Base-by-base conservation (phyloP, 441 rosid genomes). In the Manihot esculenta region DNA sequence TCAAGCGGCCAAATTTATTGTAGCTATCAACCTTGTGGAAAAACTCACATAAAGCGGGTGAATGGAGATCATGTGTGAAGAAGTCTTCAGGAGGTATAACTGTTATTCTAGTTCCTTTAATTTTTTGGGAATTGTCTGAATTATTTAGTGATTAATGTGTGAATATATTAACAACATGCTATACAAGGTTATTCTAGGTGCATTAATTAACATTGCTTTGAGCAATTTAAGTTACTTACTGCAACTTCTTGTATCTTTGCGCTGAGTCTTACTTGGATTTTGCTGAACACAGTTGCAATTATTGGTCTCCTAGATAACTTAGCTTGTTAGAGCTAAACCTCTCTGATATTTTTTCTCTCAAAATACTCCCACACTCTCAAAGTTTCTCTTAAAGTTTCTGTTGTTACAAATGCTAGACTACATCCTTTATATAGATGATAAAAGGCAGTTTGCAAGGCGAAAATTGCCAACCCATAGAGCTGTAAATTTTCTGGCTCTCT, bases 11-110 rank as follows among this genome's bases (percentile, higher is more conserved):
- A 53, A 63, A 21, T 81, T 70, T 24, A 21, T 54, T 78, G 78
- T 78, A 95, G 99, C 80, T 95, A 68, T 84, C 87, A 56, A 91
- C 90, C n/a, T 86, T 95, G 74, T 95, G 99, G 98, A 95, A 90
- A 83, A 88, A 87, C 77, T 88, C 90, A 23, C 81, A 87, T 79
- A 88, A 84, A 84, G 85, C 87, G 38, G 94, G 88, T 23, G 93
- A 83, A 62, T 95, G 99, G 98, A 91, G 72, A 70, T 94, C 97
- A 0, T 95, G 95, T 60, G 77, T 88, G 21, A 88, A 84, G 78
- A 84, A 73, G 79, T 88, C 96, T 62, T 68, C 79, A 17, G 89
- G 83, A 88, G 97, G 99, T 95, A 88, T 77, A 79, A 2, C 59
- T 6, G 66, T 49, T 62, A 51, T 55, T 47, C 45, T 10, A 17